phyloP scores from a whole-genome alignment of 2,329 filamentous ascomycete genomes.

The Coniochaeta prunicola region DNA sequence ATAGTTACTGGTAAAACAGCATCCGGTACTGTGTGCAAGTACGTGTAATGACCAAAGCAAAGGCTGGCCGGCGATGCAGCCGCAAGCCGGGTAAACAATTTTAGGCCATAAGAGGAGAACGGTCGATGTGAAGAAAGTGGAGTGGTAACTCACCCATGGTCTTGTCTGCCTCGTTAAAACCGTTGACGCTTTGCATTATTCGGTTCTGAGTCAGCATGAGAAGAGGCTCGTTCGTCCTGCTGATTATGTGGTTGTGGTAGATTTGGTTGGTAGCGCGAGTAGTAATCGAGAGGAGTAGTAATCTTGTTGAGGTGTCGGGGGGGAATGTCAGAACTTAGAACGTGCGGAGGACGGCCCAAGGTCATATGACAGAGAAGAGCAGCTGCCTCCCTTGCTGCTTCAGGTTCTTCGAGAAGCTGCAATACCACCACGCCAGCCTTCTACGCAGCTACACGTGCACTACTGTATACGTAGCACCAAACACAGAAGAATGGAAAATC shows the following conservation, averaged over 20 bases:
- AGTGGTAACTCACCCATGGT: background rate
- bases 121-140: background rate
- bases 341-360: background rate
- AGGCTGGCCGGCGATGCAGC: background rate
- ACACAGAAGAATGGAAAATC: too few species aligned
- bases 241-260: background rate
- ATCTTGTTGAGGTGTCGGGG: background rate
- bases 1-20: background rate
- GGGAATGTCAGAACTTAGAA: background rate
- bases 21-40: too few species aligned
- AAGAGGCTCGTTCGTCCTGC: background rate
- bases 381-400: background rate
- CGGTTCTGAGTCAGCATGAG: constrained; percentile 1
- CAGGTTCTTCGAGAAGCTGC: background rate
- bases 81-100: background rate
- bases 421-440: background rate
- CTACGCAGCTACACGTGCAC: background rate
- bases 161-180: background rate
- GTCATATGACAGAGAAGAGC: background rate
- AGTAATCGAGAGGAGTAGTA: constrained; percentile 1
- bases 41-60: background rate
- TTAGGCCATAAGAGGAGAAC: background rate
- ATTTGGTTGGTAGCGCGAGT: background rate
- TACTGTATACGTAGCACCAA: background rate
- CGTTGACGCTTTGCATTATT: background rate